A percentile compares a stretch with the other conserved stretches of the same genome.
phyloP scores from a whole-genome alignment of 2,329 filamentous ascomycete species.

The Westerdykella aurantiaca region DNA sequence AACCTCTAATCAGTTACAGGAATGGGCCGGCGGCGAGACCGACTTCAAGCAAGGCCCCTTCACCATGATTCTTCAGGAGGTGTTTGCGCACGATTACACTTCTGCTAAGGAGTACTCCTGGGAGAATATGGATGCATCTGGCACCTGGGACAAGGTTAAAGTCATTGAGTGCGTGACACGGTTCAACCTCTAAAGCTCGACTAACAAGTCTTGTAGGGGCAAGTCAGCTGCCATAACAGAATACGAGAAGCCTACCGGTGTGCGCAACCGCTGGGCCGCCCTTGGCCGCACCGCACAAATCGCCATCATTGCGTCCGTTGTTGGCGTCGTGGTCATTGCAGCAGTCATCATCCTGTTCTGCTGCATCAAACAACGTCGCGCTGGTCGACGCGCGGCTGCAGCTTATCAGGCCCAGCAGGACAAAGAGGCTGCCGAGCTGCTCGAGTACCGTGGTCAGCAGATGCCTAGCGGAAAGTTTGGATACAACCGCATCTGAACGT shows the following conservation, averaged over 20 bases:
- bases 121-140: slow-evolving; percentile 48
- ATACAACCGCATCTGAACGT: slow-evolving; percentile 8
- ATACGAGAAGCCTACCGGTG: slow-evolving; percentile 32
- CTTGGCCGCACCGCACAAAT: slow-evolving; percentile 30
- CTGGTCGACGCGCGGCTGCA: slow-evolving; percentile 29
- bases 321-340: slow-evolving; percentile 24
- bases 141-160: slow-evolving; percentile 54
- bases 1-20: slow-evolving; percentile 7
- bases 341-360: slow-evolving; percentile 28
- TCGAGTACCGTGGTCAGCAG: slow-evolving; percentile 25
- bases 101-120: slow-evolving; percentile 61
- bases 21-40: slow-evolving; percentile 63
- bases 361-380: slow-evolving; percentile 37
- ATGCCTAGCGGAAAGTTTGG: slow-evolving; percentile 4
- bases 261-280: slow-evolving; percentile 30
- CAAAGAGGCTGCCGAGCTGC: slow-evolving; percentile 35
- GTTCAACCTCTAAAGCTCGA: neutral
- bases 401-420: slow-evolving; percentile 28
- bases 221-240: slow-evolving; percentile 33
- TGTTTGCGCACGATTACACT: slow-evolving; percentile 51
- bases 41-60: slow-evolving; percentile 62
- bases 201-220: slow-evolving; percentile 17
- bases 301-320: slow-evolving; percentile 29
- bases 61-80: slow-evolving; percentile 66
- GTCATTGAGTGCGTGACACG: slow-evolving; percentile 35